These are phyloP conservation scores for Xylariomycetidae sp. DNA, from an alignment of 2,329 filamentous ascomycete species.

Conservation along the genomic window DNA sequence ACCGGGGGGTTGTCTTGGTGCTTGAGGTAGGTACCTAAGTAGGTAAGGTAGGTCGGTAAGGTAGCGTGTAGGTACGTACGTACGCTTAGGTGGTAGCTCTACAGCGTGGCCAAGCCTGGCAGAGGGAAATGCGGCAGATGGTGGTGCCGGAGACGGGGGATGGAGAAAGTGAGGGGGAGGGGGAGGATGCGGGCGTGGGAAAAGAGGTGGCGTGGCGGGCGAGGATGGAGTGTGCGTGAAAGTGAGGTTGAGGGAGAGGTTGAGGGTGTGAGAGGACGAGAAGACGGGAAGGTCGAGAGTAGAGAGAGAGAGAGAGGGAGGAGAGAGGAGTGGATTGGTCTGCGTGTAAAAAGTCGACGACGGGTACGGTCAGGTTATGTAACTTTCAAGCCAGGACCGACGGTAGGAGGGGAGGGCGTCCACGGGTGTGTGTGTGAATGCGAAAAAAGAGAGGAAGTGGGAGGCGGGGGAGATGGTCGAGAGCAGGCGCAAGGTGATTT, in stretches of 20 bases:
- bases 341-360: too few relatives aligned
- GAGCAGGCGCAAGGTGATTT: not conserved
- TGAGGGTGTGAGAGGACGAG: constrained; percentile 8
- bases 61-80: too few relatives aligned
- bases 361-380: too few relatives aligned
- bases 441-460: not conserved
- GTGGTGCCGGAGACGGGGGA: constrained; percentile 5
- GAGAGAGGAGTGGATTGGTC: constrained; percentile 5
- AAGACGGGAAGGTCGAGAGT: constrained; percentile 8
- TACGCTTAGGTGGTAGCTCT: too few relatives aligned
- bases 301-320: constrained; percentile 12
- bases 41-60: too few relatives aligned
- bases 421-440: not conserved
- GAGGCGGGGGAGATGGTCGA: not conserved
- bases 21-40: too few relatives aligned
- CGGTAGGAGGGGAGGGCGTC: too few relatives aligned
- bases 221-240: constrained; percentile 4
- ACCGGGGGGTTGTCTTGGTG: too few relatives aligned
- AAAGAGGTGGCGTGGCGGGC: constrained; percentile 1
- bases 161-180: constrained; percentile 6
- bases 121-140: too few relatives aligned
- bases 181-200: constrained; percentile 3
- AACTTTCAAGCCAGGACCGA: too few relatives aligned
- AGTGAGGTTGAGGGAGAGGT: constrained; percentile 1
- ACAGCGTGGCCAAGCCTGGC: too few relatives aligned